Evolutionary conservation across 75 land plant species (phyloP).

Genomic region (Selaginella tamariscina): DNA sequence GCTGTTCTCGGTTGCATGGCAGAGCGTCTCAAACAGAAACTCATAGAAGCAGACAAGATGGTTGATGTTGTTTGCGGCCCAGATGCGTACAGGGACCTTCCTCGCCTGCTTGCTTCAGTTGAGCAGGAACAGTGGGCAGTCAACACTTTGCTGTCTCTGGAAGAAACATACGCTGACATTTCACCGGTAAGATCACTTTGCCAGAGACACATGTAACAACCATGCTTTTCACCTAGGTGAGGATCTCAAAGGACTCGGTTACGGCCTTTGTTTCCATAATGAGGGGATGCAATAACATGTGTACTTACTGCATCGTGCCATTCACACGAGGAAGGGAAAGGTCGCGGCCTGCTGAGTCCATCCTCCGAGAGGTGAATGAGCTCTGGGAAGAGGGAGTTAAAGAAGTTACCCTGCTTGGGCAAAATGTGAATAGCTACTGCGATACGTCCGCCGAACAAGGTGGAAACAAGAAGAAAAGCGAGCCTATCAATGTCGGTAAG

Average conservation of each 20-base stretch:
- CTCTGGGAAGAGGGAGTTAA: conserved; percentile 82
- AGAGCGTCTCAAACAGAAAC: conserved; percentile 88
- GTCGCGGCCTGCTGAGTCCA: conserved; percentile 87
- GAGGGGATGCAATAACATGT: conserved; percentile 99
- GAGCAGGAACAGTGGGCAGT: conserved; percentile 91
- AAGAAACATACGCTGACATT: conserved; percentile 99
- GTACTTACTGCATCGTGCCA: conserved; percentile 98
- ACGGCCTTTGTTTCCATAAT: conserved; percentile 96
- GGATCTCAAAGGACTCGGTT: conserved; percentile 76
- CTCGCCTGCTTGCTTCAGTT: conserved; percentile 67
- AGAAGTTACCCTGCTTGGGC: conserved; percentile 90
- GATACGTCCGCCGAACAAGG: conserved; percentile 28
- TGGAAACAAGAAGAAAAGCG: background rate
- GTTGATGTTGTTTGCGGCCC: conserved; percentile 99
- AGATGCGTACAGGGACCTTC: conserved; percentile 90
- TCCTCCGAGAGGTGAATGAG: conserved; percentile 83
- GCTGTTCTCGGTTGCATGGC: conserved; percentile 99
- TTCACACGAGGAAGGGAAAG: conserved; percentile 96
- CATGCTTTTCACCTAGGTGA: no score
- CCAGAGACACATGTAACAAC: no score
- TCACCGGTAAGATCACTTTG: no score
- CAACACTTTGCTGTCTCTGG: conserved; percentile 89
- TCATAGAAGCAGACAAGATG: conserved; percentile 96
- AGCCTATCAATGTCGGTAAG: conserved; percentile 9
- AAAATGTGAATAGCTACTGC: conserved; percentile 97